Conservation (phyloP, 2,329 filamentous ascomycete species). For the Fusarium sp. region DNA sequence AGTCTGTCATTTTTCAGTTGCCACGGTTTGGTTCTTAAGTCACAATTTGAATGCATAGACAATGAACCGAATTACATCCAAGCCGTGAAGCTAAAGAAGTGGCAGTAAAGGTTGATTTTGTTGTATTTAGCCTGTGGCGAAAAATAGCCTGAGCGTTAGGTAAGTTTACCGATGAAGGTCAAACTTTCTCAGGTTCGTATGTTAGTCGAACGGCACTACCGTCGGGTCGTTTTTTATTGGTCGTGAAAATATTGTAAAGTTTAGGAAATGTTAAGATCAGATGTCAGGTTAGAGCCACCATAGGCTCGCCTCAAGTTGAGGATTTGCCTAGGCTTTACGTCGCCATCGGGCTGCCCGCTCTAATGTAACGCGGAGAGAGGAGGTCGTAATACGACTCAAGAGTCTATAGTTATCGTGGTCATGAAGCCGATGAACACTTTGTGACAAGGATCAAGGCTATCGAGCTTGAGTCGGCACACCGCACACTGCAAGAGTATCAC, state of each 20-base stretch:
- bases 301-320: background rate
- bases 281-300: background rate
- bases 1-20: background rate
- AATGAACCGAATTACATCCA: background rate
- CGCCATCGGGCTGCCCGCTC: background rate
- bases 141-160: background rate
- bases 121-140: background rate
- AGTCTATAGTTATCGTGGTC: background rate
- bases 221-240: background rate
- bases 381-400: background rate
- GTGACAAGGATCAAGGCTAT: background rate
- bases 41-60: accelerated
- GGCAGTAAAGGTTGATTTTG: background rate
- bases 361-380: background rate
- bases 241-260: accelerated
- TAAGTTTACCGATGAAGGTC: background rate
- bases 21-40: background rate
- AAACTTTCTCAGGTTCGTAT: accelerated
- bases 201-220: accelerated
- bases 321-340: background rate
- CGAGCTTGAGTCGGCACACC: background rate
- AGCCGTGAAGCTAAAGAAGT: background rate
- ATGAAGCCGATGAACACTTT: background rate
- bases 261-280: too few relatives aligned
- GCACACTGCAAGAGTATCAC: background rate